Conservation (phyloP, 108 stramenopile genomes). For the Craspedostauros australis region DNA sequence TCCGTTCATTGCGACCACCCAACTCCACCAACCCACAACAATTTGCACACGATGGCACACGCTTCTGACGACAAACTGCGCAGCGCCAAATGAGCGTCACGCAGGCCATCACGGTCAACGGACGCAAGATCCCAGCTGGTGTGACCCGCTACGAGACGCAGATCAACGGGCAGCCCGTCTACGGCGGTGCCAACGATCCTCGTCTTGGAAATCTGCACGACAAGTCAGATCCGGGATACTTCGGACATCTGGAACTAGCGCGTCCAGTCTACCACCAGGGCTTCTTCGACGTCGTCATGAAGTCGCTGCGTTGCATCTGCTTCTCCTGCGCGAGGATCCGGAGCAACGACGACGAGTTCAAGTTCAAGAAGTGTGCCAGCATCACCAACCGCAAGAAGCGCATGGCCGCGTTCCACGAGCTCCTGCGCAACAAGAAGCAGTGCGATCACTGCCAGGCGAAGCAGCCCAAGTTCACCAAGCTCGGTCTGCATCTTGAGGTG, state of each 20-base stretch:
- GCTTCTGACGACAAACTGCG: no score
- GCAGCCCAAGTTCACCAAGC: constrained; percentile 81
- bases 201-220: constrained; percentile 88
- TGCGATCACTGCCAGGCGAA: constrained; percentile 85
- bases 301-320: constrained; percentile 92
- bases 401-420: constrained; percentile 77
- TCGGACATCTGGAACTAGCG: constrained; percentile 97
- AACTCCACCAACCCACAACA: no score
- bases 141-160: constrained; percentile 87
- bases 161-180: constrained; percentile 90
- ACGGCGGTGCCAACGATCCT: constrained; percentile 97
- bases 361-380: constrained; percentile 53
- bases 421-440: constrained; percentile 80
- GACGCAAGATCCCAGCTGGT: constrained; percentile 86
- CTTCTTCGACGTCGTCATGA: constrained; percentile 83
- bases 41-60: no score
- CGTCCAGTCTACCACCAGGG: constrained; percentile 96
- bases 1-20: no score
- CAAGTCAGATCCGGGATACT: constrained; percentile 96
- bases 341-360: constrained; percentile 76
- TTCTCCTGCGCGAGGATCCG: constrained; percentile 86
- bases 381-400: constrained; percentile 65
- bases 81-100: constrained; percentile 90
- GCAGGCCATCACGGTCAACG: constrained; percentile 89
- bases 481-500: constrained; percentile 81